Conservation (phyloP, 345 rosid species). For the Corchorus capsularis region DNA sequence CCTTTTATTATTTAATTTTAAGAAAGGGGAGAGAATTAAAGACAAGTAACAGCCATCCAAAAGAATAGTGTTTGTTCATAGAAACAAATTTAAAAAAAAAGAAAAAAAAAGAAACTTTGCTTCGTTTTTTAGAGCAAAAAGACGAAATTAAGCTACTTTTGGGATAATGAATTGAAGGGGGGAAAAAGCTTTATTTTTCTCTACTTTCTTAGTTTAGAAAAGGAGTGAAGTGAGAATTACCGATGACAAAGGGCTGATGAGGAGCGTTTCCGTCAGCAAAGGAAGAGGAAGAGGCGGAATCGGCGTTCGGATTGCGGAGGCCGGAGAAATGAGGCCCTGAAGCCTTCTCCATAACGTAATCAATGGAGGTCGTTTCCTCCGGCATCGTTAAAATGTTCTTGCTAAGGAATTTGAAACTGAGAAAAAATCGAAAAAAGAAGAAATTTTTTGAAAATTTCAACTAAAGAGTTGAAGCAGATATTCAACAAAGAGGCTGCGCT, state of each 20-base stretch:
- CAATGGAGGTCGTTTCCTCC: constrained; percentile 60
- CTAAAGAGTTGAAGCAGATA: neutral
- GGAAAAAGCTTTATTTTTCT: neutral
- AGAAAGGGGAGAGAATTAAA: neutral
- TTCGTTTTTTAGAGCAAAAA: neutral
- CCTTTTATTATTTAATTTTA: neutral
- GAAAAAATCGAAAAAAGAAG: neutral
- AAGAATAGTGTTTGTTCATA: neutral
- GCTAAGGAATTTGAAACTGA: neutral
- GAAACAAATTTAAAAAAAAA: neutral
- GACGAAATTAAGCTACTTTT: neutral
- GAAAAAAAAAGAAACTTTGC: neutral
- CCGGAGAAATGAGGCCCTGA: constrained; percentile 99
- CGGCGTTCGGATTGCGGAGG: constrained; percentile 60
- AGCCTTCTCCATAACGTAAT: constrained; percentile 94
- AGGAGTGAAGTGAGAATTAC: constrained; percentile 33
- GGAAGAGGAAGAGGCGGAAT: constrained; percentile 44
- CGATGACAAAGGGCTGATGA: constrained; percentile 87
- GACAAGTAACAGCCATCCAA: neutral
- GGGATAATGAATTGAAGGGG: neutral
- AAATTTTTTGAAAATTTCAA: neutral
- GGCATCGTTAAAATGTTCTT: constrained; percentile 33
- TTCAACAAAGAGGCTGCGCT: neutral
- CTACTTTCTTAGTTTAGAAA: neutral
- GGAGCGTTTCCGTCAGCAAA: constrained; percentile 39